Evolutionary conservation across 2,329 filamentous ascomycete genomes (phyloP).

Genomic region (Penicillium sp.): DNA sequence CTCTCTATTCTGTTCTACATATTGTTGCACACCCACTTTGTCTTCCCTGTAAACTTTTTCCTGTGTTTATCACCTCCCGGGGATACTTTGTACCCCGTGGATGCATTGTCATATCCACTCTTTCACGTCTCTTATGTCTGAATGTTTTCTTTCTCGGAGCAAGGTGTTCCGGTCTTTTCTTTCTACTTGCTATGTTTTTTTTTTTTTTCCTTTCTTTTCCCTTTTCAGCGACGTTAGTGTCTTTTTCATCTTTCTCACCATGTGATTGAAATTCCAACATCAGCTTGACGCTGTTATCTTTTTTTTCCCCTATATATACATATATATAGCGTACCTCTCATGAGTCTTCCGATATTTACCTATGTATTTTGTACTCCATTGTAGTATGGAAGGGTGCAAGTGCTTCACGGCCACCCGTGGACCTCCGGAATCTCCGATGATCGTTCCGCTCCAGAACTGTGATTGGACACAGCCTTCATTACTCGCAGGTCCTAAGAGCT

Average conservation of each 20-base stretch:
- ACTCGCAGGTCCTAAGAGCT: not conserved
- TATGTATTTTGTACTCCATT: not conserved
- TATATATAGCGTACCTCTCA: no score
- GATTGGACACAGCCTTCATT: not conserved
- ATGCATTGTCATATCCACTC: slow-evolving; percentile 19
- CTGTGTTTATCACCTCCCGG: slow-evolving; percentile 11
- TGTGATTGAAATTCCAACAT: slow-evolving; percentile 8
- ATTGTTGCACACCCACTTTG: slow-evolving; percentile 15
- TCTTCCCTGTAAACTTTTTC: slow-evolving; percentile 18
- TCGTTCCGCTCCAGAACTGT: not conserved
- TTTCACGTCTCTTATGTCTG: slow-evolving; percentile 28
- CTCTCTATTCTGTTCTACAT: slow-evolving; percentile 16
- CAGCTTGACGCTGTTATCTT: slow-evolving; percentile 8
- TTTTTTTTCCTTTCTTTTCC: not conserved
- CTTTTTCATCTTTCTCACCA: not conserved
- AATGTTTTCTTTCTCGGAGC: slow-evolving; percentile 17
- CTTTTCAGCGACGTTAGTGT: not conserved
- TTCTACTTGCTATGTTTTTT: not conserved
- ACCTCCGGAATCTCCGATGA: not conserved
- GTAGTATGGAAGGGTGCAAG: not conserved
- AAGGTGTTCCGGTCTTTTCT: slow-evolving; percentile 18
- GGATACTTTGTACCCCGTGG: slow-evolving; percentile 11
- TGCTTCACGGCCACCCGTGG: not conserved
- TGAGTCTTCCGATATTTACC: not conserved
- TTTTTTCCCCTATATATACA: not conserved